These are phyloP conservation scores for Neurospora cerealis DNA, from an alignment of 495 filamentous ascomycete genomes.

Conservation along the genomic window DNA sequence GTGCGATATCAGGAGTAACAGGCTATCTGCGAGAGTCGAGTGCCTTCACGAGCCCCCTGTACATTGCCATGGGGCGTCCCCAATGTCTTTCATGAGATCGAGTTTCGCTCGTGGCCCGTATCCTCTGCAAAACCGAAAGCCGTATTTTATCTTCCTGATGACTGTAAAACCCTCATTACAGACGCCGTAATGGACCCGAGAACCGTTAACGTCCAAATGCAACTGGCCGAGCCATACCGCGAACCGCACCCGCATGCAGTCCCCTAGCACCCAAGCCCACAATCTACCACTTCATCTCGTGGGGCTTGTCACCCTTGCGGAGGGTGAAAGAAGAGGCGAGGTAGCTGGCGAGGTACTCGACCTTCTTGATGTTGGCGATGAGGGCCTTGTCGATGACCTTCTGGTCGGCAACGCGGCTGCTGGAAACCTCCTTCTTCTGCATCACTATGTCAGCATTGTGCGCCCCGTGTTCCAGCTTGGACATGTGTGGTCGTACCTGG, in stretches of 20 bases:
- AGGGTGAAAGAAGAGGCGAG: constrained; percentile 89
- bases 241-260: constrained; percentile 31
- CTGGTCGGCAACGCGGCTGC: constrained; percentile 87
- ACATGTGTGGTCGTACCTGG: constrained; percentile 55
- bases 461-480: neutral
- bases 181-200: constrained; percentile 47
- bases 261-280: constrained; percentile 17
- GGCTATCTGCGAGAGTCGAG: constrained; percentile 9
- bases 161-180: constrained; percentile 49
- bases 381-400: constrained; percentile 94
- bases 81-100: constrained; percentile 12
- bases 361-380: constrained; percentile 89
- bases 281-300: constrained; percentile 86
- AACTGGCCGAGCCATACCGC: constrained; percentile 44
- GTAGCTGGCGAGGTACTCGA: constrained; percentile 78
- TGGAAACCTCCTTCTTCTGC: constrained; percentile 92
- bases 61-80: constrained; percentile 15
- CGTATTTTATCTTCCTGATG: constrained; percentile 35
- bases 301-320: constrained; percentile 95
- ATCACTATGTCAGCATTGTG: constrained; percentile 20
- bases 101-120: constrained; percentile 20
- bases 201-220: constrained; percentile 48
- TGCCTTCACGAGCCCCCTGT: constrained; percentile 11
- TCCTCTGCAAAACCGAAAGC: constrained; percentile 25
- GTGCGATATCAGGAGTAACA: neutral